Conservation (phyloP, 106 monocot species). For the Dendrobium catenatum region DNA sequence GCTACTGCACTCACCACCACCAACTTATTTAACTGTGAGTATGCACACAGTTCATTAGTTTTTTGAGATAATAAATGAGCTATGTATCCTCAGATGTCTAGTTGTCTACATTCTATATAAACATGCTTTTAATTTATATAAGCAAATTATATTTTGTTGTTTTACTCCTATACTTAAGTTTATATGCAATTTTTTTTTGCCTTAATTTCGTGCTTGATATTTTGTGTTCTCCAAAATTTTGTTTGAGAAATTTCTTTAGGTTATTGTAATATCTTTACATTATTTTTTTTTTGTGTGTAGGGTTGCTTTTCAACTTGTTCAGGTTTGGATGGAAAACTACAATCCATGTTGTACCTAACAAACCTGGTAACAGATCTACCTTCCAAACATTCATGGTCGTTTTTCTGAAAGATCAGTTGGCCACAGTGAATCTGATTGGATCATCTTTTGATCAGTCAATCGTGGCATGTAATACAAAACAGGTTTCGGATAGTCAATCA, state of each 20-base stretch:
- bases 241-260: neutral
- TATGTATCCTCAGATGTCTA: neutral
- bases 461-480: constrained; percentile 29
- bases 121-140: neutral
- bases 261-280: neutral
- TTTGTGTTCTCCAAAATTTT: neutral
- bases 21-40: neutral
- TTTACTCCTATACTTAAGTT: neutral
- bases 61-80: neutral
- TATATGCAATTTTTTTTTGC: neutral
- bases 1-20: neutral
- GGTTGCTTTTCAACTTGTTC: constrained; percentile 75
- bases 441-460: constrained; percentile 40
- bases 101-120: neutral
- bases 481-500: constrained; percentile 31
- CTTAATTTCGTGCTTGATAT: neutral
- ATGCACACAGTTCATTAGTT: neutral
- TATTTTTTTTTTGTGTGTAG: constrained; percentile 29
- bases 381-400: constrained; percentile 82
- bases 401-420: constrained; percentile 43
- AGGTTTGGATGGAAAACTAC: constrained; percentile 78
- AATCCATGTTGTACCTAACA: constrained; percentile 51
- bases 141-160: neutral
- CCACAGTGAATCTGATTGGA: constrained; percentile 27
- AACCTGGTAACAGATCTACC: constrained; percentile 31